Percentiles rank a stretch among this genome's conserved stretches.
phyloP scores from a whole-genome alignment of 2,329 filamentous ascomycete genomes.

The Tolypocladium tropicale region DNA sequence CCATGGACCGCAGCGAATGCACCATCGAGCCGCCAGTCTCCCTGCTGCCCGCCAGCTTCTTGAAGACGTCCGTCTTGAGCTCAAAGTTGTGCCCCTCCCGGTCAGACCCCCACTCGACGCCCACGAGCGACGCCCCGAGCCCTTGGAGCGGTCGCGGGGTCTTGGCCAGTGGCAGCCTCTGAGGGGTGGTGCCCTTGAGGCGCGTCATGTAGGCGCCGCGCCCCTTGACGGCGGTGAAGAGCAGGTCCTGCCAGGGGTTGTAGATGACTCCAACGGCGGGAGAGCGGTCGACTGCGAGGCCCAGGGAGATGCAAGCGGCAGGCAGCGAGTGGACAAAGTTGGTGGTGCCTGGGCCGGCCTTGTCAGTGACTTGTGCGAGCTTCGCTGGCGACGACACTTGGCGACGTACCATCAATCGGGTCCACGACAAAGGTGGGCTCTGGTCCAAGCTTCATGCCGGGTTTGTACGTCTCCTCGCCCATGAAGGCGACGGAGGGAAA shows the following conservation, averaged over 20 bases:
- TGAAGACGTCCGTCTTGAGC: constrained; percentile 57
- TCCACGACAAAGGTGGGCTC: constrained; percentile 72
- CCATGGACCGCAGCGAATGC: constrained; percentile 60
- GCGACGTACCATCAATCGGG: constrained; percentile 57
- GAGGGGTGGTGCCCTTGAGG: constrained; percentile 26
- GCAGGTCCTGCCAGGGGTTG: constrained; percentile 61
- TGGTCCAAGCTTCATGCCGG: constrained; percentile 50
- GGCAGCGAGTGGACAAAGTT: constrained; percentile 75
- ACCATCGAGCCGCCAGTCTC: constrained; percentile 65
- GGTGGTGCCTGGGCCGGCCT: constrained; percentile 40
- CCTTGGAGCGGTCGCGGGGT: constrained; percentile 46
- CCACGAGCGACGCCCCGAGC: constrained; percentile 55
- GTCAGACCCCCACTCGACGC: constrained; percentile 63
- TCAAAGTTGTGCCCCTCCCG: constrained; percentile 61
- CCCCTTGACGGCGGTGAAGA: constrained; percentile 61
- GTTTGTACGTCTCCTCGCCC: constrained; percentile 67
- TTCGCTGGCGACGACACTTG: neutral
- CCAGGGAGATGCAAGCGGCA: constrained; percentile 66
- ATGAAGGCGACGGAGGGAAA: constrained; percentile 55
- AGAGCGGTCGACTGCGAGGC: constrained; percentile 50
- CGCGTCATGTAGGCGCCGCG: constrained; percentile 52
- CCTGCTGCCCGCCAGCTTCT: constrained; percentile 44
- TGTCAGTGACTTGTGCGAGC: neutral
- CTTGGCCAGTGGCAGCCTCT: constrained; percentile 28
- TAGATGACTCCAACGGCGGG: constrained; percentile 68